Conservation (phyloP, 176 grass and related monocot species). For the Aegilops longissima region DNA sequence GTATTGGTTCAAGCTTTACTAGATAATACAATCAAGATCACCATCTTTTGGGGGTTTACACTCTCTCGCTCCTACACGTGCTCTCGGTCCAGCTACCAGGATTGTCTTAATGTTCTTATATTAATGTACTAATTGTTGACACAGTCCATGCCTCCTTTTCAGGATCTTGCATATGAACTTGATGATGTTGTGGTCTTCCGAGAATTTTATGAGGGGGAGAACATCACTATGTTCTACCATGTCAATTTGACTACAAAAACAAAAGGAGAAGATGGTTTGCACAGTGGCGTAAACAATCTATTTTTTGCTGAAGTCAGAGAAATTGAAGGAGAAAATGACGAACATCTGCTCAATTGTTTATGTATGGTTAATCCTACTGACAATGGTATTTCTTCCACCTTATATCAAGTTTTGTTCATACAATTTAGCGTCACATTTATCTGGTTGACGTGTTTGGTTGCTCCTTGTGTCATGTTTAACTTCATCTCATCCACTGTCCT, state of each 20-base stretch:
- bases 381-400: not conserved
- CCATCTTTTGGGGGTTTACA: not conserved
- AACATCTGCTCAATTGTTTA: not conserved
- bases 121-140: not conserved
- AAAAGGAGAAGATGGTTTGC: not conserved
- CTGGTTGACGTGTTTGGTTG: not conserved
- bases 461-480: not conserved
- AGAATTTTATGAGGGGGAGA: not conserved
- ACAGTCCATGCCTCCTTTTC: not conserved
- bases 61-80: not conserved
- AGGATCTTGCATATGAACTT: not conserved
- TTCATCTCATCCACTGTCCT: not conserved
- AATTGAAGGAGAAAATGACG: not conserved
- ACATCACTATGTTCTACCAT: not conserved
- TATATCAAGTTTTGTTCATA: not conserved
- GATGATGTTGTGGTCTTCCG: not conserved
- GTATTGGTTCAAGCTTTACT: not conserved
- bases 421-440: not conserved
- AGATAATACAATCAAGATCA: not conserved
- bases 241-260: not conserved
- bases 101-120: not conserved
- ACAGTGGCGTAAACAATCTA: not conserved
- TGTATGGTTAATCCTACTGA: not conserved
- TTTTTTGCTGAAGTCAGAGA: not conserved
- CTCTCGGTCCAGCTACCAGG: not conserved